A percentile compares a stretch with the other conserved stretches of the same genome.
These are phyloP conservation scores for Plasmodium relictum DNA, from an alignment of 169 alveolate species.

Conservation along the genomic window DNA sequence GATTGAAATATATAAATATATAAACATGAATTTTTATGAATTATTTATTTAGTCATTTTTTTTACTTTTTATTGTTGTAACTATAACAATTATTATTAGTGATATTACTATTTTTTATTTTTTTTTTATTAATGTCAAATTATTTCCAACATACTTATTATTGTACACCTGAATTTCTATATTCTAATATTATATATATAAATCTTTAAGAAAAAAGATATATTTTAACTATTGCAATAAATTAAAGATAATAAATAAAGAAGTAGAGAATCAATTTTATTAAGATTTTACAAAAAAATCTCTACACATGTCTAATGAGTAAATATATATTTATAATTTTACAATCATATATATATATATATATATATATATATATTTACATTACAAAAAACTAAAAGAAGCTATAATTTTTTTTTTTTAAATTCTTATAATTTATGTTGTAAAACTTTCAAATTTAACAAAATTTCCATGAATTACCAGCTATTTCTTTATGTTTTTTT, in stretches of 20 bases:
- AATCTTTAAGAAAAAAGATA: conserved; percentile 10
- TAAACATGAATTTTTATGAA: not conserved
- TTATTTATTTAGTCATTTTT: not conserved
- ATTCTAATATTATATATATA: not conserved
- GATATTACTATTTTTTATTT: not conserved
- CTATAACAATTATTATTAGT: not conserved
- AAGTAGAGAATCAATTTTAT: not conserved
- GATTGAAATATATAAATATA: conserved; percentile 7
- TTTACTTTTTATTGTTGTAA: not conserved
- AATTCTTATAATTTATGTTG: no score
- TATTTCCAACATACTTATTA: conserved; percentile 7
- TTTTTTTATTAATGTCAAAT: conserved; percentile 27
- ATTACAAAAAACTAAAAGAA: not conserved
- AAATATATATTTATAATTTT: not conserved
- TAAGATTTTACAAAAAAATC: not conserved
- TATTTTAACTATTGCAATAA: not conserved
- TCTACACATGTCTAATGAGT: not conserved
- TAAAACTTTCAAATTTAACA: no score
- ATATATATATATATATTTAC: not conserved
- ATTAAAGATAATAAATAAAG: not conserved
- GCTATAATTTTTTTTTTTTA: not conserved
- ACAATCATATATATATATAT: not conserved
- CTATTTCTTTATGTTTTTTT: no score
- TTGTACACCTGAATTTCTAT: not conserved
- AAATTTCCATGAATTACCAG: no score